phyloP scores from a whole-genome alignment of 1,284 basidiomycete species.

The Crepidotus sp. region DNA sequence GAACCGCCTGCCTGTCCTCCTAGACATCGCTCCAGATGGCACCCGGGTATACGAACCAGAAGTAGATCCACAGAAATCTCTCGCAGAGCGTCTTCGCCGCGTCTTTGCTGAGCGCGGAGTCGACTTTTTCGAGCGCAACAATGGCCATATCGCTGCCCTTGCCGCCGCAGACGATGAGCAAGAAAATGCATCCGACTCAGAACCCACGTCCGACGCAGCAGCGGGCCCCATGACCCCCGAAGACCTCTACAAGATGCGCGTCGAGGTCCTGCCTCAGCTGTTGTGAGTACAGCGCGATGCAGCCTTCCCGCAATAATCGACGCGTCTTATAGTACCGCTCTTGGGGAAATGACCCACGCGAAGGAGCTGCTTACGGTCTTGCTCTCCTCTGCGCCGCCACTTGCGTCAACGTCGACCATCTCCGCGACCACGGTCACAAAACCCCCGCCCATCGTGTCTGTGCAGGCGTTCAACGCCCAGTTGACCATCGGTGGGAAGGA shows the following conservation, averaged over 20 bases:
- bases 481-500: constrained; percentile 70
- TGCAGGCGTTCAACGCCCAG: constrained; percentile 68
- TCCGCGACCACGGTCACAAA: constrained; percentile 59
- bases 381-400: constrained; percentile 28
- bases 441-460: constrained; percentile 52
- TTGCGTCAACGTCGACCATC: constrained; percentile 28
- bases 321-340: constrained; percentile 45
- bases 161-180: constrained; percentile 16
- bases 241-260: constrained; percentile 62
- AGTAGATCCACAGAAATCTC: constrained; percentile 24
- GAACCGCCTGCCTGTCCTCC: constrained; percentile 47
- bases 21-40: constrained; percentile 64
- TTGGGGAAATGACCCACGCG: constrained; percentile 71
- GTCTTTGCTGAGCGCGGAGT: constrained; percentile 63
- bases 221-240: constrained; percentile 58
- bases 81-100: constrained; percentile 56
- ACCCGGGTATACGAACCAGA: constrained; percentile 62
- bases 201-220: constrained; percentile 21
- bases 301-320: constrained; percentile 11
- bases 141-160: constrained; percentile 24
- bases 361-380: constrained; percentile 58
- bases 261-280: constrained; percentile 59
- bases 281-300: constrained; percentile 38
- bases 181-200: constrained; percentile 23
- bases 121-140: constrained; percentile 62